A percentile compares a stretch with the other conserved stretches of the same genome.
These are phyloP conservation scores for Citrus medica DNA, from an alignment of 345 rosid species.

Conservation along the genomic window DNA sequence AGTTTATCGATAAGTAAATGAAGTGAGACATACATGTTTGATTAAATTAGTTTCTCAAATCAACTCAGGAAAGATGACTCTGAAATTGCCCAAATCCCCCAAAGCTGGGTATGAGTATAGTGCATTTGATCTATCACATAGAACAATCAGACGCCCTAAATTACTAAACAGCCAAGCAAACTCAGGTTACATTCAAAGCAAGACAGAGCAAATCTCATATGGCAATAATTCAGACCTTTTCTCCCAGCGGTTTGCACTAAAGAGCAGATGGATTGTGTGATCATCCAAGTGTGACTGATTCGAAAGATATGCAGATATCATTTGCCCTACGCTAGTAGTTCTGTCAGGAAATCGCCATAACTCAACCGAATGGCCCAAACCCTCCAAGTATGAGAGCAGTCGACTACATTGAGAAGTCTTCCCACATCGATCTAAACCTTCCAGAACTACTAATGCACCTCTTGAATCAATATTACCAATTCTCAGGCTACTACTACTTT, in stretches of 20 bases:
- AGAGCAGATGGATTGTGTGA: slow-evolving; percentile 83
- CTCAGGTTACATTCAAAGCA: background rate
- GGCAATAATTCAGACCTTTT: slow-evolving; percentile 44
- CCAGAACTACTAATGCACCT: slow-evolving; percentile 86
- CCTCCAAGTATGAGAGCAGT: slow-evolving; percentile 60
- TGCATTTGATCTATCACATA: background rate
- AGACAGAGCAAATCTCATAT: background rate
- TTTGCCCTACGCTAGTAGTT: slow-evolving; percentile 71
- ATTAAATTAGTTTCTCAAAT: background rate
- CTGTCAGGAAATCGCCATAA: slow-evolving; percentile 89
- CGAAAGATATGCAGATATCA: slow-evolving; percentile 80
- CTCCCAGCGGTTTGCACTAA: slow-evolving; percentile 96
- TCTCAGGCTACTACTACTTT: slow-evolving; percentile 13
- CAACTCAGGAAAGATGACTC: background rate
- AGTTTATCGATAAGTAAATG: background rate
- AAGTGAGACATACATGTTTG: background rate
- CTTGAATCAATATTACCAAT: slow-evolving; percentile 35
- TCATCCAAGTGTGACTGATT: slow-evolving; percentile 79
- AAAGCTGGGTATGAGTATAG: background rate
- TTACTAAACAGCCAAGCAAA: background rate
- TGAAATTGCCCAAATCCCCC: background rate
- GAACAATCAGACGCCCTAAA: background rate
- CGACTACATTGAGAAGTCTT: slow-evolving; percentile 71
- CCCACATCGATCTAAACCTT: slow-evolving; percentile 94
- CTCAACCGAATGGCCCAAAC: slow-evolving; percentile 63